phyloP scores from a whole-genome alignment of 306 rosid species.

The Fagus crenata region DNA sequence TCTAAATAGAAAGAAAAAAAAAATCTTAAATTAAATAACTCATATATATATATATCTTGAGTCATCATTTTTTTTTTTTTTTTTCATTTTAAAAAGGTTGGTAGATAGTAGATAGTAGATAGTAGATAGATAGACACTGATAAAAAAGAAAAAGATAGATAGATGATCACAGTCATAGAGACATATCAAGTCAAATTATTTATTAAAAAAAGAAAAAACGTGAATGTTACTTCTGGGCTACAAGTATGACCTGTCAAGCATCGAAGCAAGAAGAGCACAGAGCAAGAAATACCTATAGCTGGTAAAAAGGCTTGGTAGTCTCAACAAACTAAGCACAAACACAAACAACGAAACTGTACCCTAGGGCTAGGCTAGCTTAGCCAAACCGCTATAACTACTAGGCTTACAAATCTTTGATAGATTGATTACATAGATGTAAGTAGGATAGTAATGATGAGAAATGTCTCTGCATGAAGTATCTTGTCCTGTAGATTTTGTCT shows the following conservation, averaged over 20 bases:
- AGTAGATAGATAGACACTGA: no score
- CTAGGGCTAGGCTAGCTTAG: not conserved
- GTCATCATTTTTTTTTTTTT: no score
- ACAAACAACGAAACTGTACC: slow-evolving; percentile 13
- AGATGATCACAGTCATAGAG: no score
- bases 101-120: no score
- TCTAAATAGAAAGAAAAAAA: no score
- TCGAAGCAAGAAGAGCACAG: slow-evolving; percentile 32
- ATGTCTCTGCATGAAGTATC: slow-evolving; percentile 56
- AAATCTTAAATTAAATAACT: no score
- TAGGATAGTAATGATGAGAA: slow-evolving; percentile 47
- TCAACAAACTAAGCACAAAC: slow-evolving; percentile 35
- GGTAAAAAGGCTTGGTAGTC: slow-evolving; percentile 15
- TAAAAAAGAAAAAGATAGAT: no score
- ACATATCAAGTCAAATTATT: no score
- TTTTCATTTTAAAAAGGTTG: no score
- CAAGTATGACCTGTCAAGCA: slow-evolving; percentile 32
- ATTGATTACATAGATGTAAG: slow-evolving; percentile 6
- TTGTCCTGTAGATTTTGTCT: slow-evolving; percentile 46
- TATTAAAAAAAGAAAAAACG: no score
- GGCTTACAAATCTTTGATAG: not conserved
- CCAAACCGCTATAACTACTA: not conserved
- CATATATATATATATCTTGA: no score
- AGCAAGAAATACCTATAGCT: slow-evolving; percentile 36
- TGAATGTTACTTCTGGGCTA: not conserved